These are phyloP conservation scores for Candida cerambycidarum DNA, from an alignment of 805 yeast genomes.

Conservation along the genomic window DNA sequence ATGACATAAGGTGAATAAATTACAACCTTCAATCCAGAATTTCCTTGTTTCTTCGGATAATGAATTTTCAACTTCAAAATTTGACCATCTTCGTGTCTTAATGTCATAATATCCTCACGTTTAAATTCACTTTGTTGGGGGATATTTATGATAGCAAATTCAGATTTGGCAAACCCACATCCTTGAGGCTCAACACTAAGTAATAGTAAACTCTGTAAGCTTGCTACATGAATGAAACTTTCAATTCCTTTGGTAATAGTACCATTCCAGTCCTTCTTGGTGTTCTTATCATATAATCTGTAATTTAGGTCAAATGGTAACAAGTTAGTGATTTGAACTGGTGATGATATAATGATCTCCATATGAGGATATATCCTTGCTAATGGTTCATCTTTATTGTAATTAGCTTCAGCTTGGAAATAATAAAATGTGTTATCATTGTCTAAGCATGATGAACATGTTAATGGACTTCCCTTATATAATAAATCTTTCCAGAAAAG, in stretches of 20 bases:
- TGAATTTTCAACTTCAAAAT: slow-evolving; percentile 60
- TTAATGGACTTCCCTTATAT: slow-evolving; percentile 50
- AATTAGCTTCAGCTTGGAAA: slow-evolving; percentile 71
- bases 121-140: slow-evolving; percentile 54
- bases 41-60: slow-evolving; percentile 53
- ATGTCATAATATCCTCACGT: slow-evolving; percentile 51
- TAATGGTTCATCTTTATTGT: slow-evolving; percentile 65
- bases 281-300: slow-evolving; percentile 72
- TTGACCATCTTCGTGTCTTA: slow-evolving; percentile 67
- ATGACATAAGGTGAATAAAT: slow-evolving; percentile 85
- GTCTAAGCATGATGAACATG: slow-evolving; percentile 50
- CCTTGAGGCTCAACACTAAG: slow-evolving; percentile 66
- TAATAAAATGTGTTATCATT: slow-evolving; percentile 51
- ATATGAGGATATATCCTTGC: slow-evolving; percentile 81
- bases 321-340: slow-evolving; percentile 79
- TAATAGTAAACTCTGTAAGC: slow-evolving; percentile 66
- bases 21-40: slow-evolving; percentile 62
- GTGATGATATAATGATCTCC: slow-evolving; percentile 75
- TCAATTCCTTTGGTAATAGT: slow-evolving; percentile 61
- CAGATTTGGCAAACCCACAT: slow-evolving; percentile 62
- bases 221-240: slow-evolving; percentile 78
- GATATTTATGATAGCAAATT: slow-evolving; percentile 71
- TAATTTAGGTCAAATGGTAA: slow-evolving; percentile 80
- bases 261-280: slow-evolving; percentile 66
- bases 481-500: slow-evolving; percentile 66